Evolutionary conservation across 1,284 basidiomycete species (phyloP), one percentile per base, ranked within the genome.

Genomic region (Psilocybe mexicana): DNA sequence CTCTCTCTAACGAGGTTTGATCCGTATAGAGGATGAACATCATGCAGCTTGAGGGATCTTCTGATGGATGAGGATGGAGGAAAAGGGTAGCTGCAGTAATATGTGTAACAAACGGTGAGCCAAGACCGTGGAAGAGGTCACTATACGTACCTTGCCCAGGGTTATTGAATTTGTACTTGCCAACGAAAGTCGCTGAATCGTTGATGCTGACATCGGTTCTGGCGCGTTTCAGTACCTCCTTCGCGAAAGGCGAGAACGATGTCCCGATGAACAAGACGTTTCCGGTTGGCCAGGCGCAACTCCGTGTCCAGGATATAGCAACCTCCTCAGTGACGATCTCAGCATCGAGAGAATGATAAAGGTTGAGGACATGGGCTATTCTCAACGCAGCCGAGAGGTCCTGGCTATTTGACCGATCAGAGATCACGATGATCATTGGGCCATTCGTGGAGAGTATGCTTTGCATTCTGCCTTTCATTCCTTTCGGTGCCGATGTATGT

Each of bases 291-390:
- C 78, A 69, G 1, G 67, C 54, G 5, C 60, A 6, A 64, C 59
- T 2, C 64, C 61, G 7, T 63, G 44, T 18, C 47, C 57, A 55
- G 11, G 52, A 36, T 24, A 76, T 57, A 1, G 78, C 79, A 44
- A 83, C 79, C 2, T 69, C 55, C 59, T 82, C 79, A 8, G 66
- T 63, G 35, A 89, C 56, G 43, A 94, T 84, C 48, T 83, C 80
- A 0, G 79, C 70, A 62, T 92, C 90, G 25, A 94, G 71, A 58
- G 83, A 80, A 66, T 91, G 88, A 71, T 90, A 92, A 0, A 84
- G 69, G 44, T 84, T 74, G 11, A 94, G 74, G 60, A 86, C 82
- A 65, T 92, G 84, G 2, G 87, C 84, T 48, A 94, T 74, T 2
- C 91, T 79, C 4, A 79, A 68, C 0, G 90, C 92, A 5, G 85